Percentiles rank a stretch among this genome's conserved stretches.
Conservation (phyloP, 2,329 filamentous ascomycete genomes). For the Cordyceps cicadae region DNA sequence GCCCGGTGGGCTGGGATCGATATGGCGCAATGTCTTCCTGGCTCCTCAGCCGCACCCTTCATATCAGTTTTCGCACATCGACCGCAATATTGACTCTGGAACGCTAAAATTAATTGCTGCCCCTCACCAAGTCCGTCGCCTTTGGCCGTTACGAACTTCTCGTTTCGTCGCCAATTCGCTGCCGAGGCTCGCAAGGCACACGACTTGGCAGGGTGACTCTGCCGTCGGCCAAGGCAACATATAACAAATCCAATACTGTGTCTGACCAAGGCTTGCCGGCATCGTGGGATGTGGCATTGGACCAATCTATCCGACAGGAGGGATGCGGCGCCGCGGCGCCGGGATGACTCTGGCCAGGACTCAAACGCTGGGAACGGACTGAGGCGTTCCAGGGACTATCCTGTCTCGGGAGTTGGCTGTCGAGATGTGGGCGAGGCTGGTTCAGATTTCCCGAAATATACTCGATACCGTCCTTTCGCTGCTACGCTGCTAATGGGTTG, state of each 20-base stretch:
- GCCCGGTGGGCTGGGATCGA: constrained; percentile 5
- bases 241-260: neutral
- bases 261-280: neutral
- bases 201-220: neutral
- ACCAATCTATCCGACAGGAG: neutral
- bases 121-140: neutral
- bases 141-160: constrained; percentile 3
- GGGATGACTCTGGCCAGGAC: neutral
- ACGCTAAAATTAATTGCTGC: neutral
- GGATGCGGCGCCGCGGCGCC: neutral
- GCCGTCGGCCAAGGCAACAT: neutral
- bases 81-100: neutral
- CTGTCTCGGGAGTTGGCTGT: neutral
- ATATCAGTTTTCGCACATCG: neutral
- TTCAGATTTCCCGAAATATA: neutral
- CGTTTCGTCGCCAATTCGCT: constrained; percentile 1
- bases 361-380: neutral
- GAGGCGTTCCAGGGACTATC: neutral
- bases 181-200: neutral
- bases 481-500: neutral
- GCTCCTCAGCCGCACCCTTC: constrained; percentile 6
- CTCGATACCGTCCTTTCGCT: neutral
- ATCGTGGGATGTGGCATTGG: neutral
- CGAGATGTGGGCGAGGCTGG: neutral
- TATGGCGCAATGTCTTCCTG: constrained; percentile 10